phyloP scores from a whole-genome alignment of 768 basidiomycete genomes.

The Russula vinacea region DNA sequence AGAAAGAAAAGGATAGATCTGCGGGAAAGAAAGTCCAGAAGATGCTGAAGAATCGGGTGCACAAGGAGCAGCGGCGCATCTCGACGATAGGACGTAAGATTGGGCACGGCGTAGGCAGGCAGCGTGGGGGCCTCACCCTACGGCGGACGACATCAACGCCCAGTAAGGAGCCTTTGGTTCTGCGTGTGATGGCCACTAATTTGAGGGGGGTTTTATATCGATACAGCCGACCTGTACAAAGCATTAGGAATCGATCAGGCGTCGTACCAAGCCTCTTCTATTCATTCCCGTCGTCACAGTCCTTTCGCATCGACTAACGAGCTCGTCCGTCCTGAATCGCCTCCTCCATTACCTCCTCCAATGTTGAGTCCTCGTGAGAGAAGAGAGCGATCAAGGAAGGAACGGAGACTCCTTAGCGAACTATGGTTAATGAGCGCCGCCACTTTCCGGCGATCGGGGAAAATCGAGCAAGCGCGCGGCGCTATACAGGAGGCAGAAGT shows the following conservation, averaged over 20 bases:
- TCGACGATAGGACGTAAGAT: slow-evolving; percentile 75
- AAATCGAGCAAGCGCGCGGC: slow-evolving; percentile 84
- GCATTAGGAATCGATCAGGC: slow-evolving; percentile 39
- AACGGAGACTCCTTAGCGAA: slow-evolving; percentile 70
- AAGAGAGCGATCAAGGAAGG: slow-evolving; percentile 46
- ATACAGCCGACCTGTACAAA: slow-evolving; percentile 19
- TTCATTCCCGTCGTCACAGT: slow-evolving; percentile 69
- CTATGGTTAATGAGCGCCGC: slow-evolving; percentile 95
- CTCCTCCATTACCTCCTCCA: slow-evolving; percentile 45
- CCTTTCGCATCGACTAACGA: slow-evolving; percentile 37
- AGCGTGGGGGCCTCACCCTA: slow-evolving; percentile 43
- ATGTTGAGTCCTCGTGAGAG: slow-evolving; percentile 29
- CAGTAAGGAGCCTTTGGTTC: slow-evolving; percentile 42
- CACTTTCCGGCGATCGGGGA: slow-evolving; percentile 85
- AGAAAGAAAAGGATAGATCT: slow-evolving; percentile 46
- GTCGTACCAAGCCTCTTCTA: slow-evolving; percentile 72
- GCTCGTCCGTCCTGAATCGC: slow-evolving; percentile 34
- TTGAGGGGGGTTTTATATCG: neutral
- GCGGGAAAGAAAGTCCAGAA: slow-evolving; percentile 72
- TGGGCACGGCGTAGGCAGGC: slow-evolving; percentile 62
- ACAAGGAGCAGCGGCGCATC: slow-evolving; percentile 69
- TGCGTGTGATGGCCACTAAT: slow-evolving; percentile 7
- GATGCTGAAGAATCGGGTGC: slow-evolving; percentile 69
- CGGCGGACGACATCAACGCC: slow-evolving; percentile 67
- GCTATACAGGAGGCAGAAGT: slow-evolving; percentile 96